Percentiles rank a stretch among this genome's conserved stretches.
phyloP scores from a whole-genome alignment of 306 rosid species.

The Dicorynia guianensis region DNA sequence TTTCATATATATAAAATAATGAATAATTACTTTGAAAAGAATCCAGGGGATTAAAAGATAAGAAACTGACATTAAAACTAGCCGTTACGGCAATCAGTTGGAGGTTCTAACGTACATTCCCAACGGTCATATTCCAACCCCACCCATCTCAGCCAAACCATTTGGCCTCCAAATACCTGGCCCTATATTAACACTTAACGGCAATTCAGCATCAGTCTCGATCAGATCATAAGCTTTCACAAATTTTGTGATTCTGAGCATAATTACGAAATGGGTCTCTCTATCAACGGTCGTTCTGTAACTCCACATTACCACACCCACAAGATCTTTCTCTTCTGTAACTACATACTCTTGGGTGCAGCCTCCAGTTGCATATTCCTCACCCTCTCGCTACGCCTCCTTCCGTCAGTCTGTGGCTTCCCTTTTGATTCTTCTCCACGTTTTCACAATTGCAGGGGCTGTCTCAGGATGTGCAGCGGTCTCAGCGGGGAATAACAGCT shows the following conservation, averaged over 20 bases:
- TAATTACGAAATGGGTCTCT: constrained; percentile 51
- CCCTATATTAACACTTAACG: no score
- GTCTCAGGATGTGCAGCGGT: constrained; percentile 79
- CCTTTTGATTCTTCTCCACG: constrained; percentile 83
- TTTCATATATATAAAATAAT: no score
- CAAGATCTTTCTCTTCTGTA: constrained; percentile 81
- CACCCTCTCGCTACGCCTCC: constrained; percentile 82
- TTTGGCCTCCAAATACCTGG: no score
- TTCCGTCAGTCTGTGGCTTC: constrained; percentile 85
- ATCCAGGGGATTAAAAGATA: no score
- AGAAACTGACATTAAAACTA: no score
- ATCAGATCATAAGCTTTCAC: no score
- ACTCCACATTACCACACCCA: constrained; percentile 66
- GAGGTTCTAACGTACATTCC: no score
- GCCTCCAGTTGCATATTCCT: constrained; percentile 96
- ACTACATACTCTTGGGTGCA: constrained; percentile 87
- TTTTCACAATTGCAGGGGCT: constrained; percentile 74
- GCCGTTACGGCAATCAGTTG: no score
- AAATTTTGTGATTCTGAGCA: neutral
- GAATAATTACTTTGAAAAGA: no score
- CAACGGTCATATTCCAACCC: no score
- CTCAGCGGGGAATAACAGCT: constrained; percentile 52
- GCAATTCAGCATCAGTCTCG: no score
- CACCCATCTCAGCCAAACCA: no score
- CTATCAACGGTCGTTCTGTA: constrained; percentile 23